Evolutionary conservation across 768 basidiomycete species (phyloP), one percentile per base, ranked within the genome.

Genomic region (Cystoderma amianthinum): DNA sequence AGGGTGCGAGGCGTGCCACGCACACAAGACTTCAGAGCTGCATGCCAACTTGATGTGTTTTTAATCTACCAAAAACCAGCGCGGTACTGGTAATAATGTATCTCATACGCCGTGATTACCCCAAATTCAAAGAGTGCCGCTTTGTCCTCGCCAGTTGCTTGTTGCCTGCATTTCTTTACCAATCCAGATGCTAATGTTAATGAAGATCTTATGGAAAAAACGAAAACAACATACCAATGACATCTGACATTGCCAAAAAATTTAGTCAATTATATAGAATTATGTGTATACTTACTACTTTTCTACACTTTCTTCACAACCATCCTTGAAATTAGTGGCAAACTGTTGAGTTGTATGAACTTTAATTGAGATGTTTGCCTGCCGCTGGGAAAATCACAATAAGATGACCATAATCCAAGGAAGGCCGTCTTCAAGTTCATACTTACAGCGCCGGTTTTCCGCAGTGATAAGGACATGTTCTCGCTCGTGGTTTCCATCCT

Each of bases 291-390:
- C 25, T 28, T 28, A 28, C 25, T 7, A n/a, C n/a, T 28, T 7
- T 28, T 7, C 7, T 7, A n/a, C n/a, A 7, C 7, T 28, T 28
- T 28, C 25, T 28, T 28, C 7, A 28, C n/a, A n/a, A n/a, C 60
- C 65, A 7, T 59, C 56, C 19, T 67, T 62, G 5, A 58, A 57
- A 50, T 75, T 72, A 2, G 61, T 63, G 16, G 56, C 61, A 45
- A 68, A 70, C 49, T 76, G 70, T 45, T 72, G 68, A 4, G 70
- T 74, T 2, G 74, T 76, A 45, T 75, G 68, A 38, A 76, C 72
- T 48, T 74, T 75, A 61, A 76, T 74, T 2, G 72, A 70, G 33
- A 74, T 72, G 44, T 74, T 72, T 2, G 62, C 57, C 0, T 67
- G 63, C 22, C 63, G 67, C 64, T 69, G 48, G n/a, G 25, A 28